phyloP scores from a whole-genome alignment of 352 stramenopile species.

The Blastocystis sp. region DNA sequence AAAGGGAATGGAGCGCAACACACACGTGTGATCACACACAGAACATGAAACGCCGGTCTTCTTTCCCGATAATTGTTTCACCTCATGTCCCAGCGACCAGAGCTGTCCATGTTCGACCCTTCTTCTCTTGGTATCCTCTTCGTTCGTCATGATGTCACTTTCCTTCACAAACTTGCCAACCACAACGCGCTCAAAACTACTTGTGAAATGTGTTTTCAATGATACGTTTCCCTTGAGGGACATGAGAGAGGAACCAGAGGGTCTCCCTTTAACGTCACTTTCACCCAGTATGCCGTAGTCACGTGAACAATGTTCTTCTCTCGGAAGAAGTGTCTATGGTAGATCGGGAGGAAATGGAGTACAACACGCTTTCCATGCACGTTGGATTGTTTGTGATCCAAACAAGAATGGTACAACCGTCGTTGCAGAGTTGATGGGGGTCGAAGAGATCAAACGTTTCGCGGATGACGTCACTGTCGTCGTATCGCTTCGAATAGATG shows the following conservation, averaged over 20 bases:
- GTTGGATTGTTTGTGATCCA: slow-evolving; percentile 40
- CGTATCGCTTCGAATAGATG: background rate
- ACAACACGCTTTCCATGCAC: slow-evolving; percentile 23
- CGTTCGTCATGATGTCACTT: background rate
- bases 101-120: background rate
- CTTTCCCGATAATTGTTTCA: slow-evolving; percentile 28
- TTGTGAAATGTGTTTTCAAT: background rate
- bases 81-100: background rate
- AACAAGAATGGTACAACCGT: slow-evolving; percentile 29
- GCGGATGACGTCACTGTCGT: background rate
- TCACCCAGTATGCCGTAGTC: slow-evolving; percentile 42
- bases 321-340: slow-evolving; percentile 7
- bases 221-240: slow-evolving; percentile 20
- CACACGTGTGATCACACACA: background rate
- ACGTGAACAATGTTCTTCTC: slow-evolving; percentile 7
- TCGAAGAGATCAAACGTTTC: background rate
- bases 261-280: background rate
- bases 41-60: background rate
- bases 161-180: slow-evolving; percentile 3
- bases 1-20: background rate
- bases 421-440: background rate
- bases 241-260: slow-evolving; percentile 40
- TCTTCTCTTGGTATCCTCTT: too few species aligned
- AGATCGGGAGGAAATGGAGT: background rate
- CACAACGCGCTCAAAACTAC: slow-evolving; percentile 30